Evolutionary conservation across 2,329 filamentous ascomycete genomes (phyloP).

Genomic region (Verticillium nonalfalfae): DNA sequence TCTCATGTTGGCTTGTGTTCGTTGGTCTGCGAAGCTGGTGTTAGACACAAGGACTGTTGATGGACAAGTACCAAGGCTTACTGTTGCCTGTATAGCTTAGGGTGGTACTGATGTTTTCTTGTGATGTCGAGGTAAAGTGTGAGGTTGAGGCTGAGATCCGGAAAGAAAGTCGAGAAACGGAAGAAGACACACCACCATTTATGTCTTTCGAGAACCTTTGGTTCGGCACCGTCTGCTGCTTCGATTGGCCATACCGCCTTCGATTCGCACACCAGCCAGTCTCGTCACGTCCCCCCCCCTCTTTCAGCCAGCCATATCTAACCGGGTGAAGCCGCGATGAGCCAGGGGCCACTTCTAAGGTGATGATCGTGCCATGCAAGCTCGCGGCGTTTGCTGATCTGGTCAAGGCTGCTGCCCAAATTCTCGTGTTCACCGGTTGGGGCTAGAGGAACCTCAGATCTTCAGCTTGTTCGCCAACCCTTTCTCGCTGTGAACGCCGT

Average conservation of each 20-base stretch:
- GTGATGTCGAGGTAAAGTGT: background rate
- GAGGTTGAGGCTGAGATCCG: conserved; percentile 1
- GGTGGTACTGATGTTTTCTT: background rate
- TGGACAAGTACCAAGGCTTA: too few relatives aligned
- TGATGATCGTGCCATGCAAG: background rate
- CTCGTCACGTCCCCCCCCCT: background rate
- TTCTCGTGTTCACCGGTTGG: background rate
- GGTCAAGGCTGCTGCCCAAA: background rate
- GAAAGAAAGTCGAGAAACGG: background rate
- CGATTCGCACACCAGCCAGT: background rate
- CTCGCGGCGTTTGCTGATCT: background rate
- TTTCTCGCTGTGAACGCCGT: background rate
- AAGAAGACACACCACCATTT: background rate
- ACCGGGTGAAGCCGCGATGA: background rate
- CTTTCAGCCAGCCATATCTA: background rate
- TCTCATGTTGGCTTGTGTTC: conserved; percentile 19
- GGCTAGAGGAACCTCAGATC: background rate
- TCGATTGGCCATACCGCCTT: background rate
- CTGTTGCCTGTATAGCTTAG: background rate
- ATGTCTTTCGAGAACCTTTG: conserved; percentile 3
- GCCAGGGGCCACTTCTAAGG: background rate
- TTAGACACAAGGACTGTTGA: too few relatives aligned
- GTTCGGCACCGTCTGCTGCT: background rate
- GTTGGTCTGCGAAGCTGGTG: background rate
- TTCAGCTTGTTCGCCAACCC: background rate